Percentiles rank a stretch among this genome's conserved stretches.
Evolutionary conservation across 495 filamentous ascomycete genomes (phyloP).

Genomic region (Parachaetomium inaequale): DNA sequence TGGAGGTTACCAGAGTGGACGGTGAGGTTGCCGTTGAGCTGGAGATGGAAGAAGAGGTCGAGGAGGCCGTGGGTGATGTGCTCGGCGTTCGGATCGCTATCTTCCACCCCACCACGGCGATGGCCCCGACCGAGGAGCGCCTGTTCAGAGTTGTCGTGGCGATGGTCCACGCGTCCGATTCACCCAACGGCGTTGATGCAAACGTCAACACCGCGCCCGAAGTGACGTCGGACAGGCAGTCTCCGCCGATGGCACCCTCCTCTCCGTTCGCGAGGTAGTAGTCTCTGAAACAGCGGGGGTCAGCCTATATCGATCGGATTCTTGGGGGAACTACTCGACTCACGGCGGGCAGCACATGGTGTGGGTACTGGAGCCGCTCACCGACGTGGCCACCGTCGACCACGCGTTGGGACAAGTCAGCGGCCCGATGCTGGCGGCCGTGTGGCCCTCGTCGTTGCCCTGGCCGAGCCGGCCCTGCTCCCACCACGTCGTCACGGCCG

Average conservation of each 20-base stretch:
- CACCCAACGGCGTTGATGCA: background rate
- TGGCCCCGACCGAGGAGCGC: background rate
- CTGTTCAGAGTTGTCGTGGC: background rate
- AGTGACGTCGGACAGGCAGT: background rate
- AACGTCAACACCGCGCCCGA: background rate
- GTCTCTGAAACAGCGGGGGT: background rate
- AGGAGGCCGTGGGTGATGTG: background rate
- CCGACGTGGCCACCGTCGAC: background rate
- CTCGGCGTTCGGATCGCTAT: background rate
- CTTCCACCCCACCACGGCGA: background rate
- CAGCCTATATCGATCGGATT: background rate
- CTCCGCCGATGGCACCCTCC: background rate
- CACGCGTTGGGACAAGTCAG: background rate
- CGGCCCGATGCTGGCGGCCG: background rate
- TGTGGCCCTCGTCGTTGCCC: background rate
- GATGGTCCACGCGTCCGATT: background rate
- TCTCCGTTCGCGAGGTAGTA: background rate
- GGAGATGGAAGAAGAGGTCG: background rate
- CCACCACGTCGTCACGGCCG: constrained; percentile 1
- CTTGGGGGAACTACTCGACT: background rate
- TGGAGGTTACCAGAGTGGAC: background rate
- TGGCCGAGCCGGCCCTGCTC: background rate
- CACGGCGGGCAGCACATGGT: background rate
- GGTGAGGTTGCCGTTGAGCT: background rate
- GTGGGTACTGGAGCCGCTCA: background rate